Conservation (phyloP, 2,329 filamentous ascomycete species). For the Aspergillus ochraceus region DNA sequence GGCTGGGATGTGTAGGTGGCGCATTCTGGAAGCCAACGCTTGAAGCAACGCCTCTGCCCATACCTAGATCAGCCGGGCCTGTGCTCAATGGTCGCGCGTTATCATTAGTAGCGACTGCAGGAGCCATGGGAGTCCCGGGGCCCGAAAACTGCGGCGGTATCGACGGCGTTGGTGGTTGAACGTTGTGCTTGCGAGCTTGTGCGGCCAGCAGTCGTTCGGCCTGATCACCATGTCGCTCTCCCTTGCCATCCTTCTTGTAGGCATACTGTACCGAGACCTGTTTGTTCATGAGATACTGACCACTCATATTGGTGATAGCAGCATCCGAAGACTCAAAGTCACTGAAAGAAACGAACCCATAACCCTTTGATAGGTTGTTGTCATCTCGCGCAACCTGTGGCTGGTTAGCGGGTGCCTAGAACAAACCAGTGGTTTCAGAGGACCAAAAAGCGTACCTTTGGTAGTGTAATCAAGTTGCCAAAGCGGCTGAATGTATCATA, state of each 20-base stretch:
- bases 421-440: too few species aligned
- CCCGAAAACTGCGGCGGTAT: constrained; percentile 72
- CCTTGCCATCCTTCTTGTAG: constrained; percentile 99
- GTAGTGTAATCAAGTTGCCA: constrained; percentile 76
- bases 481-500: constrained; percentile 96
- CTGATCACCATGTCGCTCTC: constrained; percentile 90
- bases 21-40: constrained; percentile 44
- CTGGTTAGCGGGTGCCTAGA: constrained; percentile 22
- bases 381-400: constrained; percentile 75
- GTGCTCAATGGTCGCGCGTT: constrained; percentile 33
- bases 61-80: constrained; percentile 34
- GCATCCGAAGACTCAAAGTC: constrained; percentile 93
- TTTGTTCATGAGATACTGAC: constrained; percentile 96
- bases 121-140: constrained; percentile 40
- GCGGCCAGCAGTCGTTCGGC: constrained; percentile 89
- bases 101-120: constrained; percentile 47
- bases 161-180: constrained; percentile 76
- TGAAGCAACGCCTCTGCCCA: constrained; percentile 43
- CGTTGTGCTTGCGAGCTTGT: constrained; percentile 91
- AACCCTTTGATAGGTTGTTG: constrained; percentile 84
- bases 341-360: constrained; percentile 91
- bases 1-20: constrained; percentile 44
- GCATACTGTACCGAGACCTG: constrained; percentile 96
- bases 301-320: constrained; percentile 88
- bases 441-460: constrained; percentile 63